Base-by-base conservation (phyloP, 768 basidiomycete species). In the Russula emetica region DNA sequence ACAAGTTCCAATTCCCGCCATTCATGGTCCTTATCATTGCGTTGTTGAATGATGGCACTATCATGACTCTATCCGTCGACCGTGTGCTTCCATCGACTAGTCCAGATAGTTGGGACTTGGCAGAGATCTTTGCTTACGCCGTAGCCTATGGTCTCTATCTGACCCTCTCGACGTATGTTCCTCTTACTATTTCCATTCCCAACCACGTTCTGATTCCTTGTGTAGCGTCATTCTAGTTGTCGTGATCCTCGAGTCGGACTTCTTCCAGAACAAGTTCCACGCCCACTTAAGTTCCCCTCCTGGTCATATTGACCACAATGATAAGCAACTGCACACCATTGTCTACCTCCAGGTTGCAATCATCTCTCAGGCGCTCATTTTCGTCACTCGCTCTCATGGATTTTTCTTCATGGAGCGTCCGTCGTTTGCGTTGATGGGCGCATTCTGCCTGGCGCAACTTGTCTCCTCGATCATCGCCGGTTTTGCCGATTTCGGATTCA, bases 1-100 rank as follows among this genome's bases (percentile, higher is more conserved):
- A 94, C 87, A 85, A 88, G 81, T 94, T 96, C 78, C 90, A 97
- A 77, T 98, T 98, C 93, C 96, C 96, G 69, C 94, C 96, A 14
- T 98, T 98, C 85, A 98, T 98, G 96, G 86, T 98, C 70, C 89
- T 98, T 75, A 92, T 98, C 76, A 94, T 98, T 69, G 96, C 96
- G 63, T 83, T 98, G 42, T 80, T 97, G 70, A 98, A 98, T 76
- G 96, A 98, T 74, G 96, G 96, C 74, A 98, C 96, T 67, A 98
- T 98, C 83, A 97, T 98, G 94, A 98, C 96, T 8, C 82, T 98
- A 62, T 92, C 90, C 6, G 88, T 96, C 49, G 96, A 98, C 76
- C 92, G 96, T 73, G 96, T 98, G 61, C 77, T 98, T 69, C 96
- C 96, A 24, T 94, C 92, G 42, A 86, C 80, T 77, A 88, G 89